Percentiles rank a stretch among this genome's conserved stretches.
These are phyloP conservation scores for Monosporozyma aerobia DNA, from an alignment of 805 yeast genomes.

Conservation along the genomic window DNA sequence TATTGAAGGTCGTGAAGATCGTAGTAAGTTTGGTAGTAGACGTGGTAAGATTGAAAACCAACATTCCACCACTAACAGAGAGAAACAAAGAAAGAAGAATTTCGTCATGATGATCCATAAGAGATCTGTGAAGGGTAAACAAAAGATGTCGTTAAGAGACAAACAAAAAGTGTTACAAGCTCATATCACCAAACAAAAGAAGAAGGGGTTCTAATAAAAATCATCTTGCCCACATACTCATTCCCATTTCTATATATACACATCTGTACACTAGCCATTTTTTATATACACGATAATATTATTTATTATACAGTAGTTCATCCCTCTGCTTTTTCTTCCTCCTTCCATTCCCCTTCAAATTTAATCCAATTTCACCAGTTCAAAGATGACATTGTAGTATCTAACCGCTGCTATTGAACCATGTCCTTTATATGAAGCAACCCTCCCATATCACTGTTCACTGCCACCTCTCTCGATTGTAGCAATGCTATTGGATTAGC, in stretches of 20 bases:
- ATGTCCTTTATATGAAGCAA: too few species aligned
- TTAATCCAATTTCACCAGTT: too few species aligned
- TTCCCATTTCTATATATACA: neutral
- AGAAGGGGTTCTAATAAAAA: slow-evolving; percentile 45
- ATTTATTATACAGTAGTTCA: neutral
- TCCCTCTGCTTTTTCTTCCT: neutral
- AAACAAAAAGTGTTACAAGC: slow-evolving; percentile 80
- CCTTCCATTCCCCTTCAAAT: too few species aligned
- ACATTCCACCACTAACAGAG: slow-evolving; percentile 90
- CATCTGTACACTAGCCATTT: neutral
- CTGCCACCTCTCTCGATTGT: too few species aligned
- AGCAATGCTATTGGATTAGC: too few species aligned
- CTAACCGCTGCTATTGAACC: too few species aligned
- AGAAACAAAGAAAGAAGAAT: slow-evolving; percentile 97
- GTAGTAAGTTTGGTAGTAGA: slow-evolving; percentile 83
- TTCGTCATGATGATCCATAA: slow-evolving; percentile 98
- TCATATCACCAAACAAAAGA: slow-evolving; percentile 84
- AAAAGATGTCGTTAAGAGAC: slow-evolving; percentile 80
- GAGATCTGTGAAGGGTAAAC: slow-evolving; percentile 88
- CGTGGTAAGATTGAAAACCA: slow-evolving; percentile 67
- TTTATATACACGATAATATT: neutral
- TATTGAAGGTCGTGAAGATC: slow-evolving; percentile 85
- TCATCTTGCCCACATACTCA: neutral
- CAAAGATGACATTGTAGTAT: too few species aligned
- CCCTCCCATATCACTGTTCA: too few species aligned